Evolutionary conservation across 1,284 basidiomycete species (phyloP).

Genomic region (Ceratobasidium sp.): DNA sequence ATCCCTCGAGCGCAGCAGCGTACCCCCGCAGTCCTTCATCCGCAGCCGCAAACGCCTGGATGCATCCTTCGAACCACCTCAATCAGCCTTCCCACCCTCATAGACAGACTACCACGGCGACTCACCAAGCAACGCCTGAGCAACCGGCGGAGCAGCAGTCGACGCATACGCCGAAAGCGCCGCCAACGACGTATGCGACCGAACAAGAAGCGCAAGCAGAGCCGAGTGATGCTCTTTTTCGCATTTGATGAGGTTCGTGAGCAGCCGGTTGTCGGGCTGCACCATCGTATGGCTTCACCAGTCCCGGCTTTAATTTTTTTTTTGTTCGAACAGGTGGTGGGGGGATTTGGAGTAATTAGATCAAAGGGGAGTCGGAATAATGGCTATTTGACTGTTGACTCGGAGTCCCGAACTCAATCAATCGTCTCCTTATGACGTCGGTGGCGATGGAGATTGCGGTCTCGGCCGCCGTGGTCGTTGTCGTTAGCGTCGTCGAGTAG

Average conservation of each 20-base stretch:
- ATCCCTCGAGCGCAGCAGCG: constrained; percentile 70
- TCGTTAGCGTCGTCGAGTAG: background rate
- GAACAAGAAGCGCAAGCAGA: constrained; percentile 67
- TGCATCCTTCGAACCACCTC: constrained; percentile 20
- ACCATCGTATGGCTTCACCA: background rate
- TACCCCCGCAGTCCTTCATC: constrained; percentile 77
- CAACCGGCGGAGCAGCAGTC: constrained; percentile 69
- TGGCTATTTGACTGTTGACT: constrained; percentile 10
- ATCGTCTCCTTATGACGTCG: constrained; percentile 25
- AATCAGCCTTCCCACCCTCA: background rate
- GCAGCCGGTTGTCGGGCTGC: constrained; percentile 70
- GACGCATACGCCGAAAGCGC: constrained; percentile 80
- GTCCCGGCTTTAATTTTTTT: background rate
- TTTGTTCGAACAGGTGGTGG: background rate
- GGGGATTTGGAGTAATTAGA: background rate
- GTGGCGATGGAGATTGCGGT: background rate
- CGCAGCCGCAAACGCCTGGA: constrained; percentile 67
- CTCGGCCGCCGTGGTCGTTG: constrained; percentile 13
- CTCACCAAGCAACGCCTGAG: constrained; percentile 70
- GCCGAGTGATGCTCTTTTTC: constrained; percentile 80
- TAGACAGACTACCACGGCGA: constrained; percentile 53
- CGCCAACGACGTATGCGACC: constrained; percentile 71
- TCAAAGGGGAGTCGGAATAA: constrained; percentile 1
- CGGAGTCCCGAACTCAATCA: background rate
- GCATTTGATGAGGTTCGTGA: constrained; percentile 72